Conservation (phyloP, 148 eudicot genomes). For the Cornus suecica region DNA sequence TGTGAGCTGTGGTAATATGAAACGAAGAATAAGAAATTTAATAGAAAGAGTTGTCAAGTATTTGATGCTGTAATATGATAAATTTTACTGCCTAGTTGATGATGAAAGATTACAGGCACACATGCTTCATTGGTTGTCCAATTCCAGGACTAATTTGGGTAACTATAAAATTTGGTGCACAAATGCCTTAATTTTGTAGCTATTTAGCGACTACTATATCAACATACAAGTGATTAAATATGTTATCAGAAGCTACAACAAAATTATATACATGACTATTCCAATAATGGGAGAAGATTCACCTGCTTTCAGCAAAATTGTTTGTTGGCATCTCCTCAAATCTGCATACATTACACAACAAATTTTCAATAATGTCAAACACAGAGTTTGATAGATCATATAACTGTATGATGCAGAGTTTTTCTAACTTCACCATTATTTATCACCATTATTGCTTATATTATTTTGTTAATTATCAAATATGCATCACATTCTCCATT, state of each 20-base stretch:
- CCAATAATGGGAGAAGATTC: neutral
- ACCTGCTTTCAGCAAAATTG: conserved; percentile 96
- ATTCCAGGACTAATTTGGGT: neutral
- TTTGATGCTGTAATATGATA: too few relatives aligned
- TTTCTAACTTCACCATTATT: neutral
- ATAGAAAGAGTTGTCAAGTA: neutral
- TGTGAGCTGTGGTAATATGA: too few relatives aligned
- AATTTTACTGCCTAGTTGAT: neutral
- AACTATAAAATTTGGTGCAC: neutral
- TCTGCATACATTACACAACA: conserved; percentile 37
- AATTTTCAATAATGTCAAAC: conserved; percentile 2
- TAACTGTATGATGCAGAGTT: neutral
- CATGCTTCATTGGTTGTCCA: neutral
- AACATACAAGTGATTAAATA: neutral
- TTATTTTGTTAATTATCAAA: neutral
- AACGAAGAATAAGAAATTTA: neutral
- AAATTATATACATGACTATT: neutral
- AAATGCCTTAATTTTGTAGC: neutral
- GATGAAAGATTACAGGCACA: neutral
- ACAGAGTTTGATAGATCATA: neutral
- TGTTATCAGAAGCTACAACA: neutral
- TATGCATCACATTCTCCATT: too few relatives aligned
- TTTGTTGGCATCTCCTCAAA: conserved; percentile 99
- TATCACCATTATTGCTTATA: neutral
- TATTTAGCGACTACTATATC: too few relatives aligned